Evolutionary conservation across 176 grass and related monocot species (phyloP).

Genomic region (Urochloa ruziziensis): DNA sequence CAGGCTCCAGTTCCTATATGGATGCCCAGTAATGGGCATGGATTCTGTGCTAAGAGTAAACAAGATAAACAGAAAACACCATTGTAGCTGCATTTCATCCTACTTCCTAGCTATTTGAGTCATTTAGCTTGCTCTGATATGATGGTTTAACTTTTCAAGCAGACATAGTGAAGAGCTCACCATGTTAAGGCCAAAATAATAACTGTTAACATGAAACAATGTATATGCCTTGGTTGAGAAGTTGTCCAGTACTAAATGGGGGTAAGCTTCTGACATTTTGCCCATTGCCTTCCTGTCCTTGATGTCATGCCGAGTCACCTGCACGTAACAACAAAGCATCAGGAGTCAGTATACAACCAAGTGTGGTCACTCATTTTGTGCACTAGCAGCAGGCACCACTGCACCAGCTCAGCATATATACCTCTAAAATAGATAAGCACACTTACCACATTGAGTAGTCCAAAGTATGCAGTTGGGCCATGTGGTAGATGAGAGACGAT

Average conservation of each 20-base stretch:
- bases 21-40: not conserved
- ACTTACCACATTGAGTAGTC: constrained; percentile 94
- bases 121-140: not conserved
- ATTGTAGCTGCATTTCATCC: not conserved
- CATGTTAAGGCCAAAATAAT: not conserved
- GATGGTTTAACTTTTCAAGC: not conserved
- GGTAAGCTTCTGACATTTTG: constrained; percentile 96
- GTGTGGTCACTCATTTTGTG: not conserved
- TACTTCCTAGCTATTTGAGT: not conserved
- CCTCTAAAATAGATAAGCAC: not conserved
- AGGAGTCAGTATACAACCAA: constrained; percentile 15
- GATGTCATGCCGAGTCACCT: constrained; percentile 91
- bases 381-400: not conserved
- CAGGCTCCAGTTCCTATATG: not conserved
- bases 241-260: constrained; percentile 85
- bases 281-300: constrained; percentile 88
- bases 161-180: not conserved
- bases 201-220: not conserved
- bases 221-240: constrained; percentile 60
- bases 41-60: not conserved
- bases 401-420: constrained; percentile 20
- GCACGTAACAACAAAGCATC: not conserved
- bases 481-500: constrained; percentile 83
- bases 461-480: constrained; percentile 90
- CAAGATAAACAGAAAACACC: not conserved